A percentile compares a stretch with the other conserved stretches of the same genome.
Evolutionary conservation across 176 grass and related monocot species (phyloP).

Genomic region (Olyra latifolia): DNA sequence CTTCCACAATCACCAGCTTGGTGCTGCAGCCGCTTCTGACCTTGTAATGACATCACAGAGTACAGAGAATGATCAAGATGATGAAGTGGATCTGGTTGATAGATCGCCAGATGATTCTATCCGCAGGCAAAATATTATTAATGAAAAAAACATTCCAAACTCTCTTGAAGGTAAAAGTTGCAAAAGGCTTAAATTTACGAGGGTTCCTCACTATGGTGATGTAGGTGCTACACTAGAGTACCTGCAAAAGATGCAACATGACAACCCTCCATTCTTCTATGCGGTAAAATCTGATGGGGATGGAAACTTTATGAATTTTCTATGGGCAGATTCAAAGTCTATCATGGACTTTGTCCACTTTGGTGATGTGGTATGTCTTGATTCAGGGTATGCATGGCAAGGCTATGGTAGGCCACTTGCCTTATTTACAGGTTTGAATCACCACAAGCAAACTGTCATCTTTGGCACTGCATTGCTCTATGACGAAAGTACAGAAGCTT

Average conservation of each 20-base stretch:
- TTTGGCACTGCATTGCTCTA: conserved; percentile 85
- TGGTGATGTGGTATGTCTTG: conserved; percentile 87
- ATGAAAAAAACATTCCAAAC: conserved; percentile 18
- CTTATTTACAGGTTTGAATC: conserved; percentile 88
- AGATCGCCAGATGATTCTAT: conserved; percentile 39
- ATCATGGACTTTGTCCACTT: conserved; percentile 76
- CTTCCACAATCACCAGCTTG: conserved; percentile 82
- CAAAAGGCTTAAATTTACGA: conserved; percentile 43
- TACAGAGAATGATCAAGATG: conserved; percentile 55
- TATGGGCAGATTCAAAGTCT: conserved; percentile 88
- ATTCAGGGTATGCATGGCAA: conserved; percentile 66
- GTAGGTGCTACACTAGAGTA: conserved; percentile 73
- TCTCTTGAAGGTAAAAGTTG: conserved; percentile 49
- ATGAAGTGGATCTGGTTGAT: conserved; percentile 43
- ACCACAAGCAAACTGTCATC: conserved; percentile 85
- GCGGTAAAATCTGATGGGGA: conserved; percentile 68
- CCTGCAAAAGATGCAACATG: conserved; percentile 80
- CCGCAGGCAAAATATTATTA: conserved; percentile 34
- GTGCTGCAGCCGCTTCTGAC: conserved; percentile 50
- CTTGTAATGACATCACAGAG: conserved; percentile 49
- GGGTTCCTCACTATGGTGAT: conserved; percentile 55
- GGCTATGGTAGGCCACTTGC: conserved; percentile 76
- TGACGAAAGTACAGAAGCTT: conserved; percentile 75
- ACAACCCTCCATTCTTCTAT: conserved; percentile 84
- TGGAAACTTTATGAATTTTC: conserved; percentile 66